Evolutionary conservation across 2,329 filamentous ascomycete genomes (phyloP).

Genomic region (Aspergillus sp.): DNA sequence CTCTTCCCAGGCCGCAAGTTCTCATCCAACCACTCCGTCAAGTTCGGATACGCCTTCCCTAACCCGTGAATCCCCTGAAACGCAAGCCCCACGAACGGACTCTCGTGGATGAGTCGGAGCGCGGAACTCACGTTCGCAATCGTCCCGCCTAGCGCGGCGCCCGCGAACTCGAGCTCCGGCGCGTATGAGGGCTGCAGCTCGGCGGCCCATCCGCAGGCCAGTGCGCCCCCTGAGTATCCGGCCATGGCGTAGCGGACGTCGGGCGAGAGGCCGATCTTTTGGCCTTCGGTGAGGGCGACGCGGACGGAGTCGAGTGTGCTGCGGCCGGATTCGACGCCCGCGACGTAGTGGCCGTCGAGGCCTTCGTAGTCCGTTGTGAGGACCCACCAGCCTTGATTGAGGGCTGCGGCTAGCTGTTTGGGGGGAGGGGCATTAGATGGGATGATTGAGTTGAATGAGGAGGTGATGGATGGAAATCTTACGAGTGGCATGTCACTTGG

Average conservation of each 20-base stretch:
- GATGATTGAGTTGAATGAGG: background rate
- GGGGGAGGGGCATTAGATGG: conserved; percentile 18
- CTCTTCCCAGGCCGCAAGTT: conserved; percentile 10
- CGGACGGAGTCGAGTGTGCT: conserved; percentile 45
- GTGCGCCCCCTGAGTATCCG: conserved; percentile 19
- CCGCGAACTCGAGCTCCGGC: conserved; percentile 21
- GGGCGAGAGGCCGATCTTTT: conserved; percentile 19
- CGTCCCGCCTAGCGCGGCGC: conserved; percentile 31
- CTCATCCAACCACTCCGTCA: conserved; percentile 9
- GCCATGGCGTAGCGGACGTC: conserved; percentile 16
- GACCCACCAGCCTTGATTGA: conserved; percentile 48
- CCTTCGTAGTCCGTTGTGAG: conserved; percentile 50
- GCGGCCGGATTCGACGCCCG: conserved; percentile 43
- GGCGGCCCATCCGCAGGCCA: conserved; percentile 15
- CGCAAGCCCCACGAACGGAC: conserved; percentile 22
- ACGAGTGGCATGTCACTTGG: conserved; percentile 7
- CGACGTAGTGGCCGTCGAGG: conserved; percentile 42
- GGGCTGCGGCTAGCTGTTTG: conserved; percentile 31
- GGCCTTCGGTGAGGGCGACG: conserved; percentile 34
- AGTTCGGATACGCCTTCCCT: conserved; percentile 20
- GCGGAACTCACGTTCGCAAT: conserved; percentile 29
- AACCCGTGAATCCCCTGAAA: conserved; percentile 23
- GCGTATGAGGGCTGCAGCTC: conserved; percentile 17
- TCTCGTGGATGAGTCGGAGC: conserved; percentile 21
- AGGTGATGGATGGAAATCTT: background rate